Percentiles rank a stretch among this genome's conserved stretches.
phyloP scores from a whole-genome alignment of 139 green algal species.

The Coelastrella sp. region DNA sequence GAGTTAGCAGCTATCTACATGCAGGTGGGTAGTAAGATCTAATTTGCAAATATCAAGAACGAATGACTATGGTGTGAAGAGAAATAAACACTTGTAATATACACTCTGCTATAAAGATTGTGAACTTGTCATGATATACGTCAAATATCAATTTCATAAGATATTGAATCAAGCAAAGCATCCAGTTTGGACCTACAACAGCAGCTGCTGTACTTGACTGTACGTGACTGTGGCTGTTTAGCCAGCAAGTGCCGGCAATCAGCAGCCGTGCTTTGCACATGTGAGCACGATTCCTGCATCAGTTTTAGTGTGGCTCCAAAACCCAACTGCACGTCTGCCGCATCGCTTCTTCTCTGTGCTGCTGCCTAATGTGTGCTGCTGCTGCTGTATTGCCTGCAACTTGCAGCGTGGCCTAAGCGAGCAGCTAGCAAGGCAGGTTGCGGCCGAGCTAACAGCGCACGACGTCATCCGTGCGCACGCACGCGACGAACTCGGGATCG shows the following conservation, averaged over 20 bases:
- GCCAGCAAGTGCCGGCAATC: no score
- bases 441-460: background rate
- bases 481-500: slow-evolving; percentile 92
- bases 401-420: background rate
- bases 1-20: background rate
- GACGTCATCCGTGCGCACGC: slow-evolving; percentile 85
- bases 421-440: background rate
- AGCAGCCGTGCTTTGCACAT: no score
- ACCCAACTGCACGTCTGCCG: background rate
- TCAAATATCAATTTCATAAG: no score
- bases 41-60: no score
- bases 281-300: background rate
- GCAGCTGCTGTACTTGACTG: no score
- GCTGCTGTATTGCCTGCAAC: background rate
- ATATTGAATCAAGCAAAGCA: no score
- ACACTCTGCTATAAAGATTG: no score
- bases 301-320: background rate
- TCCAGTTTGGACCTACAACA: no score
- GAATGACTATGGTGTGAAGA: no score
- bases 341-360: background rate
- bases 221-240: no score
- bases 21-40: background rate
- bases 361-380: slow-evolving; percentile 14
- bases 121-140: no score
- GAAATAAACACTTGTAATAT: no score